Conservation (phyloP, 805 yeast species). For the Kazachstania viticola region DNA sequence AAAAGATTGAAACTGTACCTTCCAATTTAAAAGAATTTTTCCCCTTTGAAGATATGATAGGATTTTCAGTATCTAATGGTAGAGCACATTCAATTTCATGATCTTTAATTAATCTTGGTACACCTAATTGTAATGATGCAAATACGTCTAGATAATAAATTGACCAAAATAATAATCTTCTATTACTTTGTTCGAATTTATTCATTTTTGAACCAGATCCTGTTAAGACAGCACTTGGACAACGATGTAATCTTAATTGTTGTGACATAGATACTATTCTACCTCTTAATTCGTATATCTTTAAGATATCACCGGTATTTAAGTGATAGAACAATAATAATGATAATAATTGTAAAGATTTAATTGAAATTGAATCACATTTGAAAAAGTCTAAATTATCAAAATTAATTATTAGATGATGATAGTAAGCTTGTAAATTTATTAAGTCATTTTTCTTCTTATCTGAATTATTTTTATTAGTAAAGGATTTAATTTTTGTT, state of each 20-base stretch:
- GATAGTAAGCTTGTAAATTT: conserved; percentile 37
- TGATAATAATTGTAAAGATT: conserved; percentile 57
- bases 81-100: conserved; percentile 78
- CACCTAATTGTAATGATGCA: conserved; percentile 65
- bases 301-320: conserved; percentile 59
- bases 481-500: conserved; percentile 17
- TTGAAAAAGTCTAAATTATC: conserved; percentile 47
- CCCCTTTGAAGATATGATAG: conserved; percentile 22
- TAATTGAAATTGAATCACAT: conserved; percentile 49
- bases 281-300: conserved; percentile 68
- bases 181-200: conserved; percentile 65
- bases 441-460: conserved; percentile 2
- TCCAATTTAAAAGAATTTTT: conserved; percentile 36
- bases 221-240: conserved; percentile 72
- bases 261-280: conserved; percentile 73
- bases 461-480: too few relatives aligned
- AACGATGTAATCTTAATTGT: conserved; percentile 71
- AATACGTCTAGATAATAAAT: conserved; percentile 67
- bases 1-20: conserved; percentile 56
- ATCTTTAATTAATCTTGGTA: conserved; percentile 70
- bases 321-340: conserved; percentile 62
- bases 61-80: conserved; percentile 46
- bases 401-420: conserved; percentile 44
- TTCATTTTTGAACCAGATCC: conserved; percentile 55
- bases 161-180: conserved; percentile 79